These are phyloP conservation scores for Periconia macrospinosa DNA, from an alignment of 2,329 filamentous ascomycete species.

Conservation along the genomic window DNA sequence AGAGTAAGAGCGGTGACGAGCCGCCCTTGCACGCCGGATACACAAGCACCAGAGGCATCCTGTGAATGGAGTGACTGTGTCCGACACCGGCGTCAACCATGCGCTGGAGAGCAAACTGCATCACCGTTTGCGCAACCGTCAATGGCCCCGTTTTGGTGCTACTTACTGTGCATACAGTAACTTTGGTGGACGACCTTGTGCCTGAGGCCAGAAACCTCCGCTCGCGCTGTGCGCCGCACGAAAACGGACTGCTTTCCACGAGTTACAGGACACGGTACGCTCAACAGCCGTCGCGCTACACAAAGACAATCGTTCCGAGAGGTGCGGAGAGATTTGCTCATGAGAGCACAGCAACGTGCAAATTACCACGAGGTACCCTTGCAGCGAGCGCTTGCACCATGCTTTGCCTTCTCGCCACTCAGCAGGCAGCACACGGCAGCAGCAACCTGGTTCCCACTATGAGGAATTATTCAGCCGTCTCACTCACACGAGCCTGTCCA, in stretches of 20 bases:
- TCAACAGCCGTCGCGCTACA: not conserved
- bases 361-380: not conserved
- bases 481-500: too few species aligned
- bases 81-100: too few species aligned
- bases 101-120: too few species aligned
- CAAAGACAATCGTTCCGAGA: not conserved
- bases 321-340: not conserved
- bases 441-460: too few species aligned
- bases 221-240: conserved; percentile 7
- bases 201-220: conserved; percentile 10
- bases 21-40: too few species aligned
- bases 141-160: conserved; percentile 33
- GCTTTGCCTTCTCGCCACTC: not conserved
- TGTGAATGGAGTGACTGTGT: too few species aligned
- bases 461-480: too few species aligned
- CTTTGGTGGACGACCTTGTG: not conserved
- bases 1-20: too few species aligned
- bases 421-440: not conserved
- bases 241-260: not conserved
- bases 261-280: not conserved
- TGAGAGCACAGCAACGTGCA: not conserved
- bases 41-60: too few species aligned
- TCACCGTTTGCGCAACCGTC: conserved; percentile 32
- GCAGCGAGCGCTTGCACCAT: not conserved
- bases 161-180: conserved; percentile 8